These are phyloP conservation scores for Pyrenophora graminea DNA, from an alignment of 2,329 filamentous ascomycete genomes.

Conservation along the genomic window DNA sequence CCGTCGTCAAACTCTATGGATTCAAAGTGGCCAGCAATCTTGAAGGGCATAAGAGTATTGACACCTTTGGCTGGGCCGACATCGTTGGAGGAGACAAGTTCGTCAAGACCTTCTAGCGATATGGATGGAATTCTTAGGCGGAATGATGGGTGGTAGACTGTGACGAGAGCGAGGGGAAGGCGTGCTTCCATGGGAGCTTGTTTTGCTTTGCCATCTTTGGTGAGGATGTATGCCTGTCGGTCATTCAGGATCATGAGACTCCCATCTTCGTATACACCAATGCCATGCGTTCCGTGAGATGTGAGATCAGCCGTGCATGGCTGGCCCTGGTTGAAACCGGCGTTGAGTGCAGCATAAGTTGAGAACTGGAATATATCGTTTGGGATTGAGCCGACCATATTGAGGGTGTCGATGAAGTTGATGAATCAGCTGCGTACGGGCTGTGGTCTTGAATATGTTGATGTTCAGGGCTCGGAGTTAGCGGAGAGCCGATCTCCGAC, in stretches of 20 bases:
- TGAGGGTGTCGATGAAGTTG: background rate
- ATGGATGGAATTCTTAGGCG: conserved; percentile 30
- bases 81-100: conserved; percentile 20
- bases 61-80: conserved; percentile 27
- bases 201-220: conserved; percentile 35
- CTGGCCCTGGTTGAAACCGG: conserved; percentile 43
- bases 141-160: conserved; percentile 45
- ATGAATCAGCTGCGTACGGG: background rate
- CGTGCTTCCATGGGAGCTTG: conserved; percentile 40
- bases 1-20: conserved; percentile 34
- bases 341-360: conserved; percentile 43
- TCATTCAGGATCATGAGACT: conserved; percentile 46
- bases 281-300: conserved; percentile 50
- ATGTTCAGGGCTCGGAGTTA: conserved; percentile 8
- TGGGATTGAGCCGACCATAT: conserved; percentile 47
- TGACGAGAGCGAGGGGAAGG: conserved; percentile 50
- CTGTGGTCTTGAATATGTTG: background rate
- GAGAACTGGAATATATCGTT: conserved; percentile 54
- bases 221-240: conserved; percentile 40
- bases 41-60: conserved; percentile 50
- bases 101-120: conserved; percentile 23
- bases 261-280: conserved; percentile 50
- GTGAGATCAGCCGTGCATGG: conserved; percentile 45
- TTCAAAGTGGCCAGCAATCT: conserved; percentile 44
- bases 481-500: conserved; percentile 16